These are phyloP conservation scores for Agastache rugosa DNA, from an alignment of 257 asterid species.

Conservation along the genomic window DNA sequence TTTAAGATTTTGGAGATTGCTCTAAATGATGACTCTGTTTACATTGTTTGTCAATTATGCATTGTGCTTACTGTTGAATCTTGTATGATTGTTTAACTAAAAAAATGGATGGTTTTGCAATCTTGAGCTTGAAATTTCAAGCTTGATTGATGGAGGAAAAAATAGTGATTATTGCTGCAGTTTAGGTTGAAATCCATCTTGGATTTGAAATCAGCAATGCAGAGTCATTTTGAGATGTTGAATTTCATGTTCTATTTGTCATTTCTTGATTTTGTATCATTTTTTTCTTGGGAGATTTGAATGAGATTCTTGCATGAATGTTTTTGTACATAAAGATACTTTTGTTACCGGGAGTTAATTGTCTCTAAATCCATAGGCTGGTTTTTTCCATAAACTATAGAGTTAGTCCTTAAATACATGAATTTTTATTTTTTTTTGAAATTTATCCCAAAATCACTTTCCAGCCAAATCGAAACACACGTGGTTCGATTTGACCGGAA, in stretches of 20 bases:
- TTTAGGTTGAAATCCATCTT: background rate
- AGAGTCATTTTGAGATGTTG: background rate
- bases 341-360: no score
- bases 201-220: background rate
- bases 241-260: background rate
- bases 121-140: background rate
- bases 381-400: no score
- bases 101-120: background rate
- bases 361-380: no score
- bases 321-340: background rate
- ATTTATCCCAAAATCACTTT: no score
- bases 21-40: background rate
- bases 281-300: background rate
- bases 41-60: background rate
- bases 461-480: no score
- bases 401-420: no score
- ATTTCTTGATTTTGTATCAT: background rate
- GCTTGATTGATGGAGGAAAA: background rate
- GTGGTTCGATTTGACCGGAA: no score
- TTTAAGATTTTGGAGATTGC: background rate
- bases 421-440: no score
- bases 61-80: background rate
- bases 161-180: background rate
- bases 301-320: background rate
- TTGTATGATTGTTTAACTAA: no score